phyloP scores from a whole-genome alignment of 345 rosid species.

The Eucalyptus albens region DNA sequence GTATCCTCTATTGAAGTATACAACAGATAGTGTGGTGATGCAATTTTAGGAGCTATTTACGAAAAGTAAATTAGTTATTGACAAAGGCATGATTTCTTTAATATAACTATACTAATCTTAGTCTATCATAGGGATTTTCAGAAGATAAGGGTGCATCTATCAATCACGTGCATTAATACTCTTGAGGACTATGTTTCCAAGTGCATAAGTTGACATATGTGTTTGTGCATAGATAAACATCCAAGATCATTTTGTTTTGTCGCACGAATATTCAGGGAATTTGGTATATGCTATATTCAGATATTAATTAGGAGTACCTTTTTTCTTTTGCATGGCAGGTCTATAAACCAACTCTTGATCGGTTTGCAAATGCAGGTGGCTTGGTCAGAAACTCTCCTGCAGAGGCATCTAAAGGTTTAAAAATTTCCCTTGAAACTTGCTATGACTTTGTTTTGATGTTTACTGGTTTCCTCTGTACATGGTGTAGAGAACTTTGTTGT shows the following conservation, averaged over 20 bases:
- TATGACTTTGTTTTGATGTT: background rate
- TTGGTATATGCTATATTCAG: background rate
- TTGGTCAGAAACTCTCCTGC: constrained; percentile 62
- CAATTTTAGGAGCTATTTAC: background rate
- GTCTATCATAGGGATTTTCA: background rate
- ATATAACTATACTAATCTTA: background rate
- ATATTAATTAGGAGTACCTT: background rate
- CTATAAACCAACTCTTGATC: constrained; percentile 58
- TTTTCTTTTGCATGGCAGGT: constrained; percentile 40
- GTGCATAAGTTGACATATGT: background rate
- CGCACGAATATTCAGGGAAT: rapidly evolving
- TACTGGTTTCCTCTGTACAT: background rate
- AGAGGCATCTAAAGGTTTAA: constrained; percentile 62
- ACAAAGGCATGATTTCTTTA: background rate
- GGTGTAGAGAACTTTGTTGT: background rate
- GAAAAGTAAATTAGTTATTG: background rate
- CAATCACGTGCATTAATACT: background rate
- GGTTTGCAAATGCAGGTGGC: constrained; percentile 74
- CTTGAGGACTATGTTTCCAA: background rate
- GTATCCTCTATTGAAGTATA: background rate
- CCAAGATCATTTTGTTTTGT: background rate
- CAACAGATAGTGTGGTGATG: background rate
- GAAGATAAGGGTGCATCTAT: background rate
- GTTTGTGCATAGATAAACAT: background rate
- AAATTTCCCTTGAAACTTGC: background rate